Evolutionary conservation across 805 yeast genomes (phyloP).

Genomic region (Yueomyces sinensis): DNA sequence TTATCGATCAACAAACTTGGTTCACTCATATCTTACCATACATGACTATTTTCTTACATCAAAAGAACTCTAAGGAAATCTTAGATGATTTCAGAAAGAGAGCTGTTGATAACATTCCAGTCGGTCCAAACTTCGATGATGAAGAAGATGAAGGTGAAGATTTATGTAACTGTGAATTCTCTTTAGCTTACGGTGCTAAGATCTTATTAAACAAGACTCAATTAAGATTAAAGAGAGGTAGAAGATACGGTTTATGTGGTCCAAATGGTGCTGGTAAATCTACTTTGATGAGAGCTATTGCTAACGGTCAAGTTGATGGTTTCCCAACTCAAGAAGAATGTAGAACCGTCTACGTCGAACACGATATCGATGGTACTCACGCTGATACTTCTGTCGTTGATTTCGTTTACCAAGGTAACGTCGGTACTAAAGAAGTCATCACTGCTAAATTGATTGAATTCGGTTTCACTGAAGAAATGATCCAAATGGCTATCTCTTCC

Average conservation of each 20-base stretch:
- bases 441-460: conserved; percentile 72
- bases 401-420: conserved; percentile 69
- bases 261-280: conserved; percentile 99
- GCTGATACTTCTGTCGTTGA: conserved; percentile 92
- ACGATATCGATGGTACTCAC: conserved; percentile 97
- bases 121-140: conserved; percentile 90
- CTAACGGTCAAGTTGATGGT: conserved; percentile 98
- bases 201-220: conserved; percentile 98
- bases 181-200: conserved; percentile 99
- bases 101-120: conserved; percentile 97
- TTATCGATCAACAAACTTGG: conserved; percentile 89
- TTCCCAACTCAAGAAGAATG: conserved; percentile 99
- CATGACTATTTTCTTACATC: conserved; percentile 93
- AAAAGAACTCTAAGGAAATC: conserved; percentile 76
- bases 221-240: conserved; percentile 95
- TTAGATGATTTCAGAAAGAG: conserved; percentile 91
- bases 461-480: conserved; percentile 90
- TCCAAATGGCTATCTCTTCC: conserved; percentile 84
- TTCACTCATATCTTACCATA: conserved; percentile 77
- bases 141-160: conserved; percentile 99
- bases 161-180: conserved; percentile 99
- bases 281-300: conserved; percentile 94
- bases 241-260: conserved; percentile 99
- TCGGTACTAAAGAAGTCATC: conserved; percentile 63
- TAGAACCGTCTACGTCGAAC: conserved; percentile 98